phyloP scores from a whole-genome alignment of 495 filamentous ascomycete genomes.

The Xylaria castorea region DNA sequence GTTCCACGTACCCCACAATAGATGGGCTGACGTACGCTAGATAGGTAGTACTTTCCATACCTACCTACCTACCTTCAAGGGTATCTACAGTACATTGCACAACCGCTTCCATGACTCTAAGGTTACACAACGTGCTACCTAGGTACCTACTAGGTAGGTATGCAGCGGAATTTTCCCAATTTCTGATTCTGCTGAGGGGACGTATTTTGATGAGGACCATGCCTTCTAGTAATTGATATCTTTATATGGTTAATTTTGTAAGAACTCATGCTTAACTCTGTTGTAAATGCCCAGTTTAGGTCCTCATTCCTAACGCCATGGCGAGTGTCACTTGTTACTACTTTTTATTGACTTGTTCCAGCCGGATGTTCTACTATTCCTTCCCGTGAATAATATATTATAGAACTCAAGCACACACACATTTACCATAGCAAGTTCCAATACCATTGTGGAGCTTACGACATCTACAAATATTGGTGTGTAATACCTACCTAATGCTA shows the following conservation, averaged over 20 bases:
- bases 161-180: neutral
- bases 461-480: neutral
- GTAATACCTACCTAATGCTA: neutral
- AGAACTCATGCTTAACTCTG: neutral
- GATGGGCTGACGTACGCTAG: neutral
- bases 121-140: neutral
- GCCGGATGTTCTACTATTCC: neutral
- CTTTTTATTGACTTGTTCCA: neutral
- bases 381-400: neutral
- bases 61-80: no score
- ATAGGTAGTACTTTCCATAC: neutral
- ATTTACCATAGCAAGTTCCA: neutral
- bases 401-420: neutral
- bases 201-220: neutral
- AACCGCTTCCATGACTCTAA: neutral
- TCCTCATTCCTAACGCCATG: neutral
- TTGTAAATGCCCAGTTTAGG: neutral
- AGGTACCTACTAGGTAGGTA: neutral
- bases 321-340: neutral
- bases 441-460: neutral
- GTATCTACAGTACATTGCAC: neutral
- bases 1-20: slow-evolving; percentile 5
- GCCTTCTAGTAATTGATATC: no score
- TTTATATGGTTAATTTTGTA: no score
- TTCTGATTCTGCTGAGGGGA: neutral